Evolutionary conservation across 495 filamentous ascomycete species (phyloP), one percentile per base, ranked within the genome.

Genomic region (Aspergillus steynii): DNA sequence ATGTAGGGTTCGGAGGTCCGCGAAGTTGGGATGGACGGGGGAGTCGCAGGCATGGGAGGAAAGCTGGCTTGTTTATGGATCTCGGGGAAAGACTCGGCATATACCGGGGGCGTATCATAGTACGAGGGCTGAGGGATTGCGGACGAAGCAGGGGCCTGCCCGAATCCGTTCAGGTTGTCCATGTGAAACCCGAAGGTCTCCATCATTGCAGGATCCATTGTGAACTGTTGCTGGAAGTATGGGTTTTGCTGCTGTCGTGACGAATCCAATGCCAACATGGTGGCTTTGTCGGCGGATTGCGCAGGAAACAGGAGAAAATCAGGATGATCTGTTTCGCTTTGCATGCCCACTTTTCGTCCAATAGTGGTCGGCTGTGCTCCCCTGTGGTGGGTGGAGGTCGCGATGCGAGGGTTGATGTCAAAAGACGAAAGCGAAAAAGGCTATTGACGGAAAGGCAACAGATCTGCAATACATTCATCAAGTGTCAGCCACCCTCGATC

Each of bases 1-100:
- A 75, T 77, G 65, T 66, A 82, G 69, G 61, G 80, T 61, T 80
- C 83, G 62, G 69, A 37, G 4, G 69, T 61, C 27, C 77, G 64
- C 6, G 71, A 71, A 20, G 65, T 61, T 29, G 73, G 58, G 29
- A 73, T 56, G 0, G 74, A 65, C 10, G 76, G 73, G 45, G 77
- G 74, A 25, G 77, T 77, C 5, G 67, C 62, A 8, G 77, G 75
- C 68, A 74, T 67, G n/a, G 71, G 64, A 34, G 76, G 55, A 61
- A 76, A 74, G 55, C 65, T 64, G 53, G 67, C 58, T 15, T 66
- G n/a, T 31, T 77, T 73, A n/a, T 69, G 58, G 51, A 63, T 59
- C n/a, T 75, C 64, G 4, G 68, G 52, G 57, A 56, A 65, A 27
- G 71, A 67, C 26, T 75, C 72, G 29, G 67, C 54, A 34, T 70